A percentile compares a stretch with the other conserved stretches of the same genome.
These are phyloP conservation scores for Phytophthora hybrid DNA, from an alignment of 352 stramenopile genomes.

Conservation along the genomic window DNA sequence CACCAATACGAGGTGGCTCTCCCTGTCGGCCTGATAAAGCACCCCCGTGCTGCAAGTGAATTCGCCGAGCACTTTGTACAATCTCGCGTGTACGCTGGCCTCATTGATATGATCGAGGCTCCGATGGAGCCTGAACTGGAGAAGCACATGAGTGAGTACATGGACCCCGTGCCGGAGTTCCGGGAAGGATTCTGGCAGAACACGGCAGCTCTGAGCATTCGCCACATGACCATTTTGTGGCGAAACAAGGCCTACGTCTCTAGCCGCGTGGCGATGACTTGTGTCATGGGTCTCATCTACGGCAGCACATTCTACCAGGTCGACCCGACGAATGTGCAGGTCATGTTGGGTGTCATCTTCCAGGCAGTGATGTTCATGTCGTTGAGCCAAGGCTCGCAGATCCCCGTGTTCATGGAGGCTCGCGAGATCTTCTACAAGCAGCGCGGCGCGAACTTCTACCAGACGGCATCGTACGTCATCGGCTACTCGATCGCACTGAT, in stretches of 20 bases:
- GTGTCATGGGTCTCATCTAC: constrained; percentile 22
- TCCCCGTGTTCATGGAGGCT: constrained; percentile 23
- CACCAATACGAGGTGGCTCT: constrained; percentile 38
- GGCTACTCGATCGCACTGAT: constrained; percentile 22
- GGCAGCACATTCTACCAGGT: constrained; percentile 17
- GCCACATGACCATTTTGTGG: constrained; percentile 61
- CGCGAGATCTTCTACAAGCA: constrained; percentile 29
- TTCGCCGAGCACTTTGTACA: constrained; percentile 46
- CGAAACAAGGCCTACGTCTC: constrained; percentile 37
- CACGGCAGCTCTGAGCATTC: constrained; percentile 25
- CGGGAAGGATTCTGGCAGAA: constrained; percentile 27
- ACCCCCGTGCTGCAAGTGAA: constrained; percentile 28
- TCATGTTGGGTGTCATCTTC: constrained; percentile 27
- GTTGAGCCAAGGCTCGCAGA: constrained; percentile 23
- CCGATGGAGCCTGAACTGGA: constrained; percentile 28
- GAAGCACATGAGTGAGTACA: constrained; percentile 31
- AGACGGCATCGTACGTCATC: constrained; percentile 15
- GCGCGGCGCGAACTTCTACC: constrained; percentile 20
- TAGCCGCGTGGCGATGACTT: constrained; percentile 30
- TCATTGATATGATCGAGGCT: constrained; percentile 24
- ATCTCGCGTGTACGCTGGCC: constrained; percentile 33
- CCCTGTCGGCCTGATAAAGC: constrained; percentile 22
- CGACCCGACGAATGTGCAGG: constrained; percentile 21
- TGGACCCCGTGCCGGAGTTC: constrained; percentile 33
- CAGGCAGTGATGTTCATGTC: constrained; percentile 26